Evolutionary conservation across 148 eudicot species (phyloP).

Genomic region (Rhododendron simsii): DNA sequence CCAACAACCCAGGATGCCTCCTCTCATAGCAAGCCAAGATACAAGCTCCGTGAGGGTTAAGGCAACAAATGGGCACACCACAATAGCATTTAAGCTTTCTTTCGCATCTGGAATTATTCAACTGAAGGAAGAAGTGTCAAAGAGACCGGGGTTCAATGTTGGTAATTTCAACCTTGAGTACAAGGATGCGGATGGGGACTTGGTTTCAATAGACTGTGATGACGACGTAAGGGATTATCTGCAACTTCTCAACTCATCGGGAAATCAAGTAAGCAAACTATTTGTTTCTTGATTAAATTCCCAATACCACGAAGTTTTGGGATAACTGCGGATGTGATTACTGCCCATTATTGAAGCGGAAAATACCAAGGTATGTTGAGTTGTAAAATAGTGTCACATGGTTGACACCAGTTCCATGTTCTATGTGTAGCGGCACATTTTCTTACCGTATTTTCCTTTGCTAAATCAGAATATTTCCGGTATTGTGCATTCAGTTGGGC

Average conservation of each 20-base stretch:
- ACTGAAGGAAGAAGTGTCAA: neutral
- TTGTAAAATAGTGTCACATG: no score
- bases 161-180: neutral
- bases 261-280: neutral
- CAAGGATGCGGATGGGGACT: neutral
- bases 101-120: neutral
- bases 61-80: neutral
- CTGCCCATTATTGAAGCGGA: neutral
- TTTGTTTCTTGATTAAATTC: neutral
- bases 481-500: no score
- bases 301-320: neutral
- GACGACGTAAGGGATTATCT: neutral
- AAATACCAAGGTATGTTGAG: neutral
- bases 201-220: neutral
- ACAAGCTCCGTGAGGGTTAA: neutral
- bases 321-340: neutral
- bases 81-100: neutral
- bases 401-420: no score
- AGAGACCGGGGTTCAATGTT: neutral
- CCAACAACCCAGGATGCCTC: no score
- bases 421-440: no score
- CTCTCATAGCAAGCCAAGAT: neutral
- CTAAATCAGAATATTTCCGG: no score
- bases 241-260: neutral
- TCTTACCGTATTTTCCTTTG: no score